A percentile compares a stretch with the other conserved stretches of the same genome.
phyloP scores from a whole-genome alignment of 805 yeast genomes.

The Sporopachydermia quercuum region DNA sequence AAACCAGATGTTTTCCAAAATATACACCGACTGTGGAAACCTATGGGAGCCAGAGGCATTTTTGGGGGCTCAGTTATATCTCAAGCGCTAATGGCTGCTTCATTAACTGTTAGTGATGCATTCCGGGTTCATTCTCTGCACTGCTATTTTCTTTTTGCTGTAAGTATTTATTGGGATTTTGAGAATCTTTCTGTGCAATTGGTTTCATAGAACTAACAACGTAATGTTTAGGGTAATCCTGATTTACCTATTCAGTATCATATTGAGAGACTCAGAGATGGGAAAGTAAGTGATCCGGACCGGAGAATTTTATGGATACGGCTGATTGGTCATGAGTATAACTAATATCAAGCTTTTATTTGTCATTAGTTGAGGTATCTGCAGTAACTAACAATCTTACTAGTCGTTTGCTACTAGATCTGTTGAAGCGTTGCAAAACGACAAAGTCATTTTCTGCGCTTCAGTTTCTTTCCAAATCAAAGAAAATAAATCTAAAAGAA shows the following conservation, averaged over 20 bases:
- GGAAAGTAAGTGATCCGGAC: conserved; percentile 21
- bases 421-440: conserved; percentile 40
- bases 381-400: background rate
- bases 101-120: conserved; percentile 9
- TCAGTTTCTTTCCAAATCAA: conserved; percentile 30
- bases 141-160: conserved; percentile 13
- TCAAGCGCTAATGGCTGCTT: conserved; percentile 12
- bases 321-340: too few species aligned
- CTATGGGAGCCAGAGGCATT: conserved; percentile 12
- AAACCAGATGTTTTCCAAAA: conserved; percentile 10
- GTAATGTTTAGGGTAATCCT: conserved; percentile 27
- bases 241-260: conserved; percentile 32
- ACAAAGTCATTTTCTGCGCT: conserved; percentile 34
- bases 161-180: conserved; percentile 3
- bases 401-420: conserved; percentile 33
- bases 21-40: conserved; percentile 7
- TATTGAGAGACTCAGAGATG: conserved; percentile 37
- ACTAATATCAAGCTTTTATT: too few species aligned
- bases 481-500: conserved; percentile 1
- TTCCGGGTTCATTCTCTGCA: conserved; percentile 12
- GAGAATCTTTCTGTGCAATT: background rate
- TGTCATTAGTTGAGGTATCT: too few species aligned
- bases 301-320: too few species aligned
- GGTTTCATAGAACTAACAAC: background rate
- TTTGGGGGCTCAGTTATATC: conserved; percentile 13